Conservation (phyloP, 1,139 yeast genomes). For the Keqinozyma sinolaborantium region DNA sequence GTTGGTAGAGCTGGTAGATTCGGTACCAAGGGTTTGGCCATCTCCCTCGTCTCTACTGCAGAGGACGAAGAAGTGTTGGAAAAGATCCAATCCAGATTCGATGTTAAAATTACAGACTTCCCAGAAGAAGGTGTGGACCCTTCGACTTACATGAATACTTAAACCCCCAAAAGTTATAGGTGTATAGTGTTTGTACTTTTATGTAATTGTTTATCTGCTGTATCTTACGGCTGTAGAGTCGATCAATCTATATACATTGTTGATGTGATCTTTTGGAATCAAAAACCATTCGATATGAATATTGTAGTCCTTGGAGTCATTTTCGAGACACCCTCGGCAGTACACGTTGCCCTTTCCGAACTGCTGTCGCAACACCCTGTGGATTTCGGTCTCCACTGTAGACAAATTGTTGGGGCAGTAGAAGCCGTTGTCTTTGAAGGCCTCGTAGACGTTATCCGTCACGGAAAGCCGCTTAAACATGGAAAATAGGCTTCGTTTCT, state of each 20-base stretch:
- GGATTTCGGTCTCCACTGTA: constrained; percentile 41
- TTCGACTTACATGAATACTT: constrained; percentile 96
- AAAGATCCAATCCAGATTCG: constrained; percentile 95
- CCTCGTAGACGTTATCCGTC: constrained; percentile 4
- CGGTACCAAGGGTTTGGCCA: constrained; percentile 97
- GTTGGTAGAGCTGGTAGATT: constrained; percentile 99
- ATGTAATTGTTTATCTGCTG: not conserved
- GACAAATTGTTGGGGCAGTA: constrained; percentile 21
- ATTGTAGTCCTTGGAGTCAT: constrained; percentile 15
- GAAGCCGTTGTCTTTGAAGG: constrained; percentile 28
- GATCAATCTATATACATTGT: constrained; percentile 35
- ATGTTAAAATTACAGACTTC: constrained; percentile 90
- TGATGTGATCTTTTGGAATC: constrained; percentile 42
- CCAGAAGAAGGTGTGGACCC: constrained; percentile 99
- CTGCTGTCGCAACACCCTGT: constrained; percentile 23
- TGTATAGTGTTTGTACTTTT: not conserved
- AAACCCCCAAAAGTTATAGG: constrained; percentile 12
- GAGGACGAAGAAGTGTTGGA: constrained; percentile 89
- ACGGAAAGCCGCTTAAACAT: constrained; percentile 7
- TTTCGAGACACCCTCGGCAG: constrained; percentile 34
- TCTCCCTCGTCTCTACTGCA: constrained; percentile 81
- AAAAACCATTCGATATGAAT: constrained; percentile 61
- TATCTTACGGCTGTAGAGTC: constrained; percentile 16
- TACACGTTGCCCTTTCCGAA: constrained; percentile 44
- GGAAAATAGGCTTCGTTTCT: constrained; percentile 5